These are phyloP conservation scores for Curvularia sp. DNA, from an alignment of 2,329 filamentous ascomycete genomes.

Conservation along the genomic window DNA sequence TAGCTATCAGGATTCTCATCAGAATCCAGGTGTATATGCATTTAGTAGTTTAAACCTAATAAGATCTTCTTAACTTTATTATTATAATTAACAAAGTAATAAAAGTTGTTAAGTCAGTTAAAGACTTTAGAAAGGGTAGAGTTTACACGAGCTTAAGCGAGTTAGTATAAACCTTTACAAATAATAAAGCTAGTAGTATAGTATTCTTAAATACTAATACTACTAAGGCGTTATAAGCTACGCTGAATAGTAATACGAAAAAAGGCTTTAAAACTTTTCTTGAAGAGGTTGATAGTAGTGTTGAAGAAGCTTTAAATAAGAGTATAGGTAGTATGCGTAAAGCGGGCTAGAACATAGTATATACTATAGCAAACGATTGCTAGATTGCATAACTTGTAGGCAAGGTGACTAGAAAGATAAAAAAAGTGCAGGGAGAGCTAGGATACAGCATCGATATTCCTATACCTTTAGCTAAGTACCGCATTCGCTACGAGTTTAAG, in stretches of 20 bases:
- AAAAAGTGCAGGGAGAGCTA: constrained; percentile 59
- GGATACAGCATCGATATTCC: constrained; percentile 60
- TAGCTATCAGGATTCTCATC: no score
- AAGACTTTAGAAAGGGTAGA: constrained; percentile 51
- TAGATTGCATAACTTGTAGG: constrained; percentile 64
- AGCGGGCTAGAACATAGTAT: constrained; percentile 51
- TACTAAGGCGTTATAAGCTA: constrained; percentile 19
- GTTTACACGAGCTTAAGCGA: constrained; percentile 40
- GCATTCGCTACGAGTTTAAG: constrained; percentile 42
- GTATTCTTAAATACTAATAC: constrained; percentile 29
- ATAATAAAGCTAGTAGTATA: constrained; percentile 32
- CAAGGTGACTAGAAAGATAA: constrained; percentile 58
- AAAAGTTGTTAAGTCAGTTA: constrained; percentile 63
- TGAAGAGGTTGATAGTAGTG: constrained; percentile 33
- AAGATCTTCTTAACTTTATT: constrained; percentile 62
- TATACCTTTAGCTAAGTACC: constrained; percentile 52
- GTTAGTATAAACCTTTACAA: constrained; percentile 31
- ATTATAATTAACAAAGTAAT: constrained; percentile 64
- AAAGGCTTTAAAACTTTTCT: constrained; percentile 36
- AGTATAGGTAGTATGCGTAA: constrained; percentile 59
- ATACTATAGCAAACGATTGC: constrained; percentile 59
- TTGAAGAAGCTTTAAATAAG: constrained; percentile 44
- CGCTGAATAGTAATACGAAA: constrained; percentile 21
- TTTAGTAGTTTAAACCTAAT: constrained; percentile 59
- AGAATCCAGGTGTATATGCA: no score